These are phyloP conservation scores for Scedosporium boydii DNA, from an alignment of 2,329 filamentous ascomycete species.

Conservation along the genomic window DNA sequence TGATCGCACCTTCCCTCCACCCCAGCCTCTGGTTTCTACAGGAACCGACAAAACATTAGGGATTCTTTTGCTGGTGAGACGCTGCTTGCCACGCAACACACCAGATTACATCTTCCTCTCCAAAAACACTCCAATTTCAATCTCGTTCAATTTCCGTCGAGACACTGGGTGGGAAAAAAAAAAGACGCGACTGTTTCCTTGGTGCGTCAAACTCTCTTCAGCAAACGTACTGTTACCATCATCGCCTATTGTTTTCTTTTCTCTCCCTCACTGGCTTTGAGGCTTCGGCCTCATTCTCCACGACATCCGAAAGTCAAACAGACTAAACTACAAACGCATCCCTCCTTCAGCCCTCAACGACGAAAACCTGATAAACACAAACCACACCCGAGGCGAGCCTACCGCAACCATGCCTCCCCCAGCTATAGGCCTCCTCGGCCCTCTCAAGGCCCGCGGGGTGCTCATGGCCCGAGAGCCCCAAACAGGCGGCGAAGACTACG, in stretches of 20 bases:
- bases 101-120: neutral
- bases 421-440: constrained; percentile 17
- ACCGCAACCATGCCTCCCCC: neutral
- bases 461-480: constrained; percentile 30
- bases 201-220: neutral
- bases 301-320: neutral
- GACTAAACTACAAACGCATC: neutral
- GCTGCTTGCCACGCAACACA: constrained; percentile 6
- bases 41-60: constrained; percentile 12
- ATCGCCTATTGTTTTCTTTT: neutral
- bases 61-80: neutral
- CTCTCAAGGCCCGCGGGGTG: constrained; percentile 32
- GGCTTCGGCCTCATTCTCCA: neutral
- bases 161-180: neutral
- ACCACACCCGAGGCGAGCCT: neutral
- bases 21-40: constrained; percentile 18
- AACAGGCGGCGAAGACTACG: constrained; percentile 18
- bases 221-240: neutral
- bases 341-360: too few species aligned
- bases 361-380: neutral
- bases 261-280: neutral
- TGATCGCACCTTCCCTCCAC: constrained; percentile 9
- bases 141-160: neutral
- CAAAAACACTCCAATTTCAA: neutral
- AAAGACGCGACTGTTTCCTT: neutral